Evolutionary conservation across 108 stramenopile genomes (phyloP).

Genomic region (Pseudonitzschia pungens): DNA sequence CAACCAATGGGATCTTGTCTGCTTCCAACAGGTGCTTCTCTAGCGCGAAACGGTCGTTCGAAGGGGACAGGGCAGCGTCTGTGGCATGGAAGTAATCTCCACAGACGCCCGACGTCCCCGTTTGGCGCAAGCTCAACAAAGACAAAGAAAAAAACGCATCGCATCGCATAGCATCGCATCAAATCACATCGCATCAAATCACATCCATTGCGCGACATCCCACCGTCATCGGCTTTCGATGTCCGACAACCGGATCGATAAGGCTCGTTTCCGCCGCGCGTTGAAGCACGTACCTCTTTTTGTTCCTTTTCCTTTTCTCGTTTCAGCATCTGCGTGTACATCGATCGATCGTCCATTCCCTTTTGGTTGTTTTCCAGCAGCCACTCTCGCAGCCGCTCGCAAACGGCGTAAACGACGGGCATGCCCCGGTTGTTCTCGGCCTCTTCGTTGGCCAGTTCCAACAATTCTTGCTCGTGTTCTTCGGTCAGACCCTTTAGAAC

Average conservation of each 20-base stretch:
- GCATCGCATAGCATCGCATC: not conserved
- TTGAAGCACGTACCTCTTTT: constrained; percentile 48
- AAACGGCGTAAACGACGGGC: constrained; percentile 80
- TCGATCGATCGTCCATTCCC: constrained; percentile 83
- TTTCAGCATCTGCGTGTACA: constrained; percentile 89
- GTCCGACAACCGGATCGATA: not conserved
- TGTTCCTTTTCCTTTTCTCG: constrained; percentile 68
- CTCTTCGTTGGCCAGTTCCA: constrained; percentile 65
- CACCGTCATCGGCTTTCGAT: too few species aligned
- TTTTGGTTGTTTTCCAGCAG: constrained; percentile 82
- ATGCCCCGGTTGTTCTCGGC: constrained; percentile 71
- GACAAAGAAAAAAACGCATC: not conserved
- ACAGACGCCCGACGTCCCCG: not conserved
- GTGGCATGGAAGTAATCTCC: not conserved
- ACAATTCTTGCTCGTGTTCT: constrained; percentile 59
- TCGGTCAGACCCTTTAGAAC: constrained; percentile 68
- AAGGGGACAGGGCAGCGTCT: not conserved
- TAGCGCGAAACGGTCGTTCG: constrained; percentile 2
- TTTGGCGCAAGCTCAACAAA: constrained; percentile 1
- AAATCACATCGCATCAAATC: not conserved
- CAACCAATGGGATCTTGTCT: constrained; percentile 74
- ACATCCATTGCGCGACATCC: not conserved
- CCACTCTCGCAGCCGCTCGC: constrained; percentile 81
- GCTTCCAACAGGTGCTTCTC: constrained; percentile 19
- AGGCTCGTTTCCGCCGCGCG: not conserved